A percentile compares a stretch with the other conserved stretches of the same genome.
These are phyloP conservation scores for Stylosanthes scabra DNA, from an alignment of 331 rosid species.

Conservation along the genomic window DNA sequence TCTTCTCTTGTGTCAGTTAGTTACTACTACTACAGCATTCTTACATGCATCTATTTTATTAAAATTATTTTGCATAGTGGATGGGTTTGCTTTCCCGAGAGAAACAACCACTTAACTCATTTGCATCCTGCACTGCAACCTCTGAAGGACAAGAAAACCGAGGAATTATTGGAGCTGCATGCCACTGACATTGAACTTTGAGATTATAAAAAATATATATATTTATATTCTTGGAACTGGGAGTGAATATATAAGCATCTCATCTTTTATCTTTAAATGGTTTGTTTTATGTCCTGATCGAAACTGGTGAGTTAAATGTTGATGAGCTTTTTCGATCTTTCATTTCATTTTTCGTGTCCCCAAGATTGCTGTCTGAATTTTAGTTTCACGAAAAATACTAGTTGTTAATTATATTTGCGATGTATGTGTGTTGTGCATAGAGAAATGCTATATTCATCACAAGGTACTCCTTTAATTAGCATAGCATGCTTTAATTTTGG, in stretches of 20 bases:
- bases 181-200: constrained; percentile 30
- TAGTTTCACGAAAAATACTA: constrained; percentile 6
- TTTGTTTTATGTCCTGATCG: constrained; percentile 1
- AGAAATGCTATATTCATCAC: not conserved
- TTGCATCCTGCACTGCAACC: not conserved
- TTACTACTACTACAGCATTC: not conserved
- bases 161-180: not conserved
- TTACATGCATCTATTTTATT: not conserved
- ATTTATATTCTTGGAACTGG: constrained; percentile 10
- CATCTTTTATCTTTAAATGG: constrained; percentile 9
- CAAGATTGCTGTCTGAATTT: constrained; percentile 2
- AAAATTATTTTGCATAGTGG: not conserved
- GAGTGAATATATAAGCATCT: not conserved
- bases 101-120: not conserved
- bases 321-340: not conserved
- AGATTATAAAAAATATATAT: not conserved
- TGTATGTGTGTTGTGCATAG: not conserved
- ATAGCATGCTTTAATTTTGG: constrained; percentile 11
- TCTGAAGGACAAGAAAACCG: not conserved
- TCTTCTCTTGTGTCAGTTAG: not conserved
- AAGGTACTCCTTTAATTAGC: constrained; percentile 3
- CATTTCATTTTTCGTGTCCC: not conserved
- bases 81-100: not conserved
- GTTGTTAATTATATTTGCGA: constrained; percentile 5
- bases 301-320: not conserved